Conservation (phyloP, 2,329 filamentous ascomycete genomes). For the Trichoderma sp. region DNA sequence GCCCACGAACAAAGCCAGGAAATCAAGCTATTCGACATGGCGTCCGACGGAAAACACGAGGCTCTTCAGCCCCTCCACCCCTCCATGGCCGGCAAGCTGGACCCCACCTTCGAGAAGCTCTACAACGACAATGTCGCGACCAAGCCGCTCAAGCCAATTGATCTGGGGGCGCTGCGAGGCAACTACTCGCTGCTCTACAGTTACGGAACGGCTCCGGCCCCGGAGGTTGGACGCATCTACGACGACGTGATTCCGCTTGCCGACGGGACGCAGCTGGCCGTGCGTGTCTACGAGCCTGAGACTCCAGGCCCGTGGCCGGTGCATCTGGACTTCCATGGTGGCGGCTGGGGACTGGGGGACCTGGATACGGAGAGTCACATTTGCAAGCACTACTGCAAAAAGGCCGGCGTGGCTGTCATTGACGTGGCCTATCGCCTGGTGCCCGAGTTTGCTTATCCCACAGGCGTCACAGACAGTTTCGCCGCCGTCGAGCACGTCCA, state of each 20-base stretch:
- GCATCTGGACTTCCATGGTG: constrained; percentile 52
- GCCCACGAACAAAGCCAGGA: background rate
- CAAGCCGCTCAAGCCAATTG: constrained; percentile 42
- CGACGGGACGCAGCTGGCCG: constrained; percentile 34
- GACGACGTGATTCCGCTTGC: constrained; percentile 38
- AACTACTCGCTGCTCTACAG: constrained; percentile 48
- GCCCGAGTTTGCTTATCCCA: constrained; percentile 52
- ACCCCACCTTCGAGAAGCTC: constrained; percentile 49
- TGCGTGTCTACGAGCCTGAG: constrained; percentile 49
- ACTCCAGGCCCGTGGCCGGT: constrained; percentile 46
- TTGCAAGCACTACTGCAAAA: constrained; percentile 48
- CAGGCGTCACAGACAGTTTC: constrained; percentile 50
- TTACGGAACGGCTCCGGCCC: constrained; percentile 46
- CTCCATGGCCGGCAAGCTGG: constrained; percentile 47
- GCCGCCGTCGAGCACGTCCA: constrained; percentile 45
- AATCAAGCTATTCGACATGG: background rate
- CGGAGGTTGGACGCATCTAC: constrained; percentile 43
- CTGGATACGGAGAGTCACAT: constrained; percentile 52
- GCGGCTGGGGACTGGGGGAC: constrained; percentile 52
- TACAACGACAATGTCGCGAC: constrained; percentile 49
- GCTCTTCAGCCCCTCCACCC: constrained; percentile 52
- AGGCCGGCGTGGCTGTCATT: constrained; percentile 48
- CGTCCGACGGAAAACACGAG: constrained; percentile 38
- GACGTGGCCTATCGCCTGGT: constrained; percentile 55
- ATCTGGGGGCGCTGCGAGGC: constrained; percentile 40